Evolutionary conservation across 129 eudicot genomes (phyloP), one percentile per base, ranked within the genome.

Genomic region (Apium graveolens): DNA sequence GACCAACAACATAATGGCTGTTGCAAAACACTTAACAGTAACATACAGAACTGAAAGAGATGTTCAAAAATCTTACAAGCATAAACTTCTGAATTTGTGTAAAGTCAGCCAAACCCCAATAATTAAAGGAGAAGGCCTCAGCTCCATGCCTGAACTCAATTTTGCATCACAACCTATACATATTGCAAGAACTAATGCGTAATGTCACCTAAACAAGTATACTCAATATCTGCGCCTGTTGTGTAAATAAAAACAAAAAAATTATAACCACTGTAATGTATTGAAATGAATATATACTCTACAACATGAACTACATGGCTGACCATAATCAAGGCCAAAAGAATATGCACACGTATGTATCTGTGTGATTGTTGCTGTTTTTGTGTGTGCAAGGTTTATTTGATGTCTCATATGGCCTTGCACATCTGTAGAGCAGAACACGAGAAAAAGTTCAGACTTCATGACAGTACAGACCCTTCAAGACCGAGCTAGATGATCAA

Each of bases 261-360:
- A n/a, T n/a, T n/a, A n/a, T n/a, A n/a, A n/a, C n/a, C n/a, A n/a
- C n/a, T n/a, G n/a, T n/a, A n/a, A n/a, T n/a, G n/a, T n/a, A n/a
- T 13, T 27, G 72, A 31, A 66, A 31, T 66, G 38, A 66, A 66
- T 66, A 29, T 66, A 1, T 66, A 31, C 70, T 27, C 70, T 63
- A 63, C 70, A 29, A 63, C 37, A 63, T 63, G 70, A 13, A 63
- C 70, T 29, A 66, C 72, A 66, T 66, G 72, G 72, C 72, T 66
- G 72, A 66, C 72, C 72, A 66, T 10, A 66, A 13, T 27, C 20
- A 66, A 27, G 72, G 72, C 72, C 72, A 31, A 66, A 66, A 66
- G 38, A 31, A 66, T 65, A 65, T 65, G 37, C 70, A 27, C 69
- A 27, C 20, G 37, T 0, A 10, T 24, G 20, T 65, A 13, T 65